Percentiles rank a stretch among this genome's conserved stretches.
These are phyloP conservation scores for Yamadazyma membranifaciens DNA, from an alignment of 1,139 yeast genomes.

Conservation along the genomic window DNA sequence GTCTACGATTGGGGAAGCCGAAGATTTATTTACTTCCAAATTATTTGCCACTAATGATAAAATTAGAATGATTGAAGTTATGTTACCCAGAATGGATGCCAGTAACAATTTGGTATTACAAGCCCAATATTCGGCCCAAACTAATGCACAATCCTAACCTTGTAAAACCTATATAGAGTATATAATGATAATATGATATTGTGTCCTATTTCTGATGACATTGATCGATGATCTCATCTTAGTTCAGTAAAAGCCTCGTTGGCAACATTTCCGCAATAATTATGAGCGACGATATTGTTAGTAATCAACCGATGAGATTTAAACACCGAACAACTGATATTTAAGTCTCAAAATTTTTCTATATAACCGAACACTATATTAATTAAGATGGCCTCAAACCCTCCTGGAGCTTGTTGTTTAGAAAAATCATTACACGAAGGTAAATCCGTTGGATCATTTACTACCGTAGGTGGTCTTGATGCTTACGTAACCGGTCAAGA, in stretches of 20 bases:
- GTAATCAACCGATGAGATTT: too few species aligned
- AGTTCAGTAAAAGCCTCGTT: too few species aligned
- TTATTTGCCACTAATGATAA: slow-evolving; percentile 59
- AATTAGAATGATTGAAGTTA: slow-evolving; percentile 76
- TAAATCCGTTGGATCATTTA: slow-evolving; percentile 42
- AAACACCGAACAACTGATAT: too few species aligned
- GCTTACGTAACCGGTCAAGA: slow-evolving; percentile 57
- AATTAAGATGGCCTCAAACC: slow-evolving; percentile 49
- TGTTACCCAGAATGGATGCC: slow-evolving; percentile 81
- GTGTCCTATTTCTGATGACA: not conserved
- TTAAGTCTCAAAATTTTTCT: too few species aligned
- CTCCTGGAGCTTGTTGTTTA: slow-evolving; percentile 52
- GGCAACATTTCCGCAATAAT: too few species aligned
- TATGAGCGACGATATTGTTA: too few species aligned
- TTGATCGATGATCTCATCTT: too few species aligned
- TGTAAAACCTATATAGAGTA: not conserved
- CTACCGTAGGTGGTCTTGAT: slow-evolving; percentile 43
- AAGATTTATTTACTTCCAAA: slow-evolving; percentile 51
- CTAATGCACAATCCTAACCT: slow-evolving; percentile 41
- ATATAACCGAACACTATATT: too few species aligned
- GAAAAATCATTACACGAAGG: slow-evolving; percentile 50
- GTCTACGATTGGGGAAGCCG: slow-evolving; percentile 64
- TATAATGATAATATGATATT: not conserved
- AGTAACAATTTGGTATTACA: slow-evolving; percentile 66
- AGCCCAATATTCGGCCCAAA: slow-evolving; percentile 73